Conservation (phyloP, 163 green algal species). For the Scenedesmus sp. region DNA sequence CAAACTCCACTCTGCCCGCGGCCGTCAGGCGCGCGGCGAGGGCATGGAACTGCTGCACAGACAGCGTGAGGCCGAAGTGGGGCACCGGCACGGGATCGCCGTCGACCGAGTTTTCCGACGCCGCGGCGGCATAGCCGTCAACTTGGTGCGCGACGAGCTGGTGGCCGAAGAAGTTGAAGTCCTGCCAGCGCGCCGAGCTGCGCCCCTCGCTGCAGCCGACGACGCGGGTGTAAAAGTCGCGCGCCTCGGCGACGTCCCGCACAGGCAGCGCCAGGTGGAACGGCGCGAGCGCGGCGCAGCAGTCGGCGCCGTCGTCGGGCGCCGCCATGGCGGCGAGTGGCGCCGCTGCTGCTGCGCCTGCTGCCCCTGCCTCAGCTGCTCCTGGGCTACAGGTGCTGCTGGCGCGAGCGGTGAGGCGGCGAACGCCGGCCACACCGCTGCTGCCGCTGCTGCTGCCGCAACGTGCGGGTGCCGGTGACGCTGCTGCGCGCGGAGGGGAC, state of each 20-base stretch:
- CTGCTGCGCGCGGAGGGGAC: too few species aligned
- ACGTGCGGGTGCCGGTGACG: not conserved
- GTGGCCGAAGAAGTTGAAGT: slow-evolving; percentile 73
- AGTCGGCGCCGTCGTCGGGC: too few species aligned
- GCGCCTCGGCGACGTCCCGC: slow-evolving; percentile 63
- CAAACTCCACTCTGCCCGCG: slow-evolving; percentile 68
- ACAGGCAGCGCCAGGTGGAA: slow-evolving; percentile 93
- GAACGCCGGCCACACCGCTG: not conserved
- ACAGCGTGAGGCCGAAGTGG: slow-evolving; percentile 85
- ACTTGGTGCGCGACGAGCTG: slow-evolving; percentile 83
- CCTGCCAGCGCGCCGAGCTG: slow-evolving; percentile 70
- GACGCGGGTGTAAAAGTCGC: slow-evolving; percentile 79
- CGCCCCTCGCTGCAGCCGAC: slow-evolving; percentile 75
- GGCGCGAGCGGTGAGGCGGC: not conserved
- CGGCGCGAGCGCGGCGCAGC: slow-evolving; percentile 47
- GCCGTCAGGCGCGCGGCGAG: slow-evolving; percentile 65
- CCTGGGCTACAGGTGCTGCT: not conserved
- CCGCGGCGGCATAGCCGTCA: slow-evolving; percentile 70
- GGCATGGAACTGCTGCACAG: slow-evolving; percentile 69
- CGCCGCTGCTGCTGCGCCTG: not conserved
- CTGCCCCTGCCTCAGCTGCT: not conserved
- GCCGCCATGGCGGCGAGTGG: too few species aligned
- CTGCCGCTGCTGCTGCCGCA: not conserved
- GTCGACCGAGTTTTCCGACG: slow-evolving; percentile 56
- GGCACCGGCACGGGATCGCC: slow-evolving; percentile 88